These are phyloP conservation scores for Stereocaulon alpinum DNA, from an alignment of 495 filamentous ascomycete species.

Conservation along the genomic window DNA sequence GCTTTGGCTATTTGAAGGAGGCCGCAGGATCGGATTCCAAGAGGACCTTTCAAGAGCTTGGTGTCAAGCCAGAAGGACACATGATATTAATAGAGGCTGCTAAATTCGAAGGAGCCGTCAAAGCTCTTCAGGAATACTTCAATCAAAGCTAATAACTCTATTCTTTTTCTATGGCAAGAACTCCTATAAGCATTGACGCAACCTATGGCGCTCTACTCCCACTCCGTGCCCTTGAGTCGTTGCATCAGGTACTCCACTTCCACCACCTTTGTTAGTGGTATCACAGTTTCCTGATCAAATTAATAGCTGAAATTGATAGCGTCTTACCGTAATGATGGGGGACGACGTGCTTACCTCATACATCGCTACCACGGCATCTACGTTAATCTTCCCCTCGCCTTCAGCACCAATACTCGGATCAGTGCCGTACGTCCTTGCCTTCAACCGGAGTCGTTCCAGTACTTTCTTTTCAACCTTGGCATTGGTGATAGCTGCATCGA, in stretches of 20 bases:
- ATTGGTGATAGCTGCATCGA: constrained; percentile 87
- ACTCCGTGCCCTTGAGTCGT: constrained; percentile 60
- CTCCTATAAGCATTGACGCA: not conserved
- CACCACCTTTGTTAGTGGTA: constrained; percentile 92
- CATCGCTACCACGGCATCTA: constrained; percentile 86
- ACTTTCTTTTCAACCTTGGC: constrained; percentile 83
- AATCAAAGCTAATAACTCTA: constrained; percentile 23
- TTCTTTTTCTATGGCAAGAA: not conserved
- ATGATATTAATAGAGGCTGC: constrained; percentile 66
- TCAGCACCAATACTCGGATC: constrained; percentile 63
- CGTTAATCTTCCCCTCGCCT: constrained; percentile 66
- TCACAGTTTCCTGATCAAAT: constrained; percentile 67
- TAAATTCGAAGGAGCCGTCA: constrained; percentile 57
- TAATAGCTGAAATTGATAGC: constrained; percentile 14
- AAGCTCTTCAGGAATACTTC: constrained; percentile 62
- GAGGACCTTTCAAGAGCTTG: constrained; percentile 86
- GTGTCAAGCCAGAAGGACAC: constrained; percentile 71
- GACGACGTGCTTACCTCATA: constrained; percentile 52
- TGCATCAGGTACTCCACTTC: constrained; percentile 98
- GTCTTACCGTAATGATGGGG: not conserved
- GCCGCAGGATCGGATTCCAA: constrained; percentile 78
- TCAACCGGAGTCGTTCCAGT: constrained; percentile 72
- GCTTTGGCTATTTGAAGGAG: constrained; percentile 68
- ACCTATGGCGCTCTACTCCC: constrained; percentile 34
- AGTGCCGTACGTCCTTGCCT: constrained; percentile 91